Base-by-base conservation (phyloP, 2,329 filamentous ascomycete species). In the Falciphora oryzae region DNA sequence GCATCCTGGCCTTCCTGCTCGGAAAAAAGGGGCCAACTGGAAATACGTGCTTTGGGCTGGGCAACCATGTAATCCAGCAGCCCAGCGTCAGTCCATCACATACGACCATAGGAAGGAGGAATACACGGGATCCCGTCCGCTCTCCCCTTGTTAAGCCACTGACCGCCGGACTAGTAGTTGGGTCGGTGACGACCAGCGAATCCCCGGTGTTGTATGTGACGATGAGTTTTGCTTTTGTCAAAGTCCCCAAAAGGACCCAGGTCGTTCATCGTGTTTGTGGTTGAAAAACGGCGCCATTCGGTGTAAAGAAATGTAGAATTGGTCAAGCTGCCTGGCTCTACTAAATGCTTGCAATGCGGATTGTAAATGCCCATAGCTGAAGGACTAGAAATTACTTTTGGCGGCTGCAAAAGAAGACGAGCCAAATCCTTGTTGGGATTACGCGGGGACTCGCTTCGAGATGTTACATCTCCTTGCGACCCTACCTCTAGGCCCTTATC, bases 151-250 rank as follows among this genome's bases (percentile, higher is more conserved):
- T 50, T 50, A 50, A 50, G 7, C 38, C 38, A 5, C 38, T 50
- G 38, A 50, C 38, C 38, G 38, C 38, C 18, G 38, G 38, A 50
- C 38, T 50, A 50, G 27, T 28, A 59, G 57, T 5, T 64, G 64
- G 64, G 25, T n/a, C 28, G 60, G 28, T 65, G 63, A 11, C 38
- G 38, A 50, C 38, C 38, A 50, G 38, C 38, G 38, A 50, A 50
- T 50, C 38, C 38, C 38, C 16, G 38, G 38, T 50, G 38, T 50
- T 50, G 38, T 50, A 50, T 50, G 38, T 50, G 38, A n/a, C n/a
- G n/a, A n/a, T n/a, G n/a, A n/a, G n/a, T n/a, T n/a, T n/a, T n/a
- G n/a, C n/a, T n/a, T n/a, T n/a, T n/a, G n/a, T n/a, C n/a, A n/a
- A n/a, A n/a, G n/a, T n/a, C n/a, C n/a, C n/a, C n/a, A n/a, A n/a